These are phyloP conservation scores for Grosmannia penicillata DNA, from an alignment of 2,329 filamentous ascomycete genomes.

Conservation along the genomic window DNA sequence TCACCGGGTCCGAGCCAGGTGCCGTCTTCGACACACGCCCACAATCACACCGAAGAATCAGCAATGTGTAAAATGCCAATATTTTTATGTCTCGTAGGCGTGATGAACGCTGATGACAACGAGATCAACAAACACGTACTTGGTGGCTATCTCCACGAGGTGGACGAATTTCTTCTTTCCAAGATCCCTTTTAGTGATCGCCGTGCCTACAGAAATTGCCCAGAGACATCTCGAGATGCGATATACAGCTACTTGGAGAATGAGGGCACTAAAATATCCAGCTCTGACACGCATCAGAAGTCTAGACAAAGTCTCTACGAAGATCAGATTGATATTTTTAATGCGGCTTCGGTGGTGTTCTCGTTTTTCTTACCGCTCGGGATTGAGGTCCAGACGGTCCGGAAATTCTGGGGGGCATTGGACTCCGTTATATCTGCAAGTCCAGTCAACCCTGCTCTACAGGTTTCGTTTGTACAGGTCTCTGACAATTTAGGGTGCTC, in stretches of 20 bases:
- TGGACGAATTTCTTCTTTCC: conserved; percentile 8
- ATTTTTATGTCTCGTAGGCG: neutral
- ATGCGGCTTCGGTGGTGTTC: conserved; percentile 24
- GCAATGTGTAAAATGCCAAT: neutral
- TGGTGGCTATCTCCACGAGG: conserved; percentile 5
- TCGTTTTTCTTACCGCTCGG: conserved; percentile 25
- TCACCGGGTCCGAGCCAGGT: neutral
- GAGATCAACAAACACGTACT: neutral
- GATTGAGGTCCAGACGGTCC: conserved; percentile 21
- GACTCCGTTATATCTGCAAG: conserved; percentile 1
- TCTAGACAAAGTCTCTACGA: conserved; percentile 12
- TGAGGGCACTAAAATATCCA: conserved; percentile 4
- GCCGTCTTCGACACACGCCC: too few relatives aligned
- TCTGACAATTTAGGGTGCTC: too few relatives aligned
- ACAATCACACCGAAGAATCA: too few relatives aligned
- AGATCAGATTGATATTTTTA: conserved; percentile 23
- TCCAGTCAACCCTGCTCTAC: too few relatives aligned
- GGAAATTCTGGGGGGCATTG: conserved; percentile 29
- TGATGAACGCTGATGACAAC: neutral
- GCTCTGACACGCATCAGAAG: neutral
- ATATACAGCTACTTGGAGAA: conserved; percentile 13
- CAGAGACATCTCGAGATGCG: conserved; percentile 5
- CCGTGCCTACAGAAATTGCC: conserved; percentile 9
- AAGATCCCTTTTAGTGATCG: conserved; percentile 8
- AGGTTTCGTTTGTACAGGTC: too few relatives aligned